Percentiles rank a stretch among this genome's conserved stretches.
Conservation (phyloP, 208 protist genomes). For the Acanthamoeba lenticulata region DNA sequence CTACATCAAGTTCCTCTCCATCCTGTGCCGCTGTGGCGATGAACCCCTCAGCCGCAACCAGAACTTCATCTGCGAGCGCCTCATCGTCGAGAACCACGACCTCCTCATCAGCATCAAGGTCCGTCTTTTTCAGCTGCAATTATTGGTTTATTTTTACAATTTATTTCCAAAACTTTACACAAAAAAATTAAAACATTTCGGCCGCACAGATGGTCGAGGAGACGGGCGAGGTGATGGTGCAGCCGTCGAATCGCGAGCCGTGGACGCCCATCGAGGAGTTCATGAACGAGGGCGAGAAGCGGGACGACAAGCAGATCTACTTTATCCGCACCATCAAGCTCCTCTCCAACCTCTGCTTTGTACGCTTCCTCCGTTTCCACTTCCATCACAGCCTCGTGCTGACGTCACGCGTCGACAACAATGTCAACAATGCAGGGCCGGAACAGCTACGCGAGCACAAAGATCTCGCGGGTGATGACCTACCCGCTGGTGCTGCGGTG, state of each 20-base stretch:
- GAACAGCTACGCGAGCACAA: background rate
- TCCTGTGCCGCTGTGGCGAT: conserved; percentile 39
- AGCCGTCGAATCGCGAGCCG: background rate
- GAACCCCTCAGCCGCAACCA: conserved; percentile 13
- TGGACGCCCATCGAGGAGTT: conserved; percentile 53
- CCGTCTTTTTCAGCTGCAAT: background rate
- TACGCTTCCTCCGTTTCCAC: background rate
- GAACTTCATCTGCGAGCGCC: conserved; percentile 61
- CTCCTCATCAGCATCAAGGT: conserved; percentile 56
- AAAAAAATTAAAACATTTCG: too few species aligned
- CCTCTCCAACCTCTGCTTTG: conserved; percentile 53
- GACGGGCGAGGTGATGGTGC: conserved; percentile 49
- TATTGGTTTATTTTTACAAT: background rate
- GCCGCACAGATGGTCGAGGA: conserved; percentile 33
- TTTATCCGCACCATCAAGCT: conserved; percentile 53
- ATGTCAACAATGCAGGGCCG: background rate
- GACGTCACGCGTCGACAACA: background rate
- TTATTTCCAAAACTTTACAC: too few species aligned
- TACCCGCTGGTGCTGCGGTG: conserved; percentile 38
- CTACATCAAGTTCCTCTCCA: conserved; percentile 60
- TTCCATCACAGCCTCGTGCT: background rate
- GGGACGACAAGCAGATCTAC: conserved; percentile 56
- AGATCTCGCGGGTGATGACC: conserved; percentile 27
- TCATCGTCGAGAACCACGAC: conserved; percentile 57
- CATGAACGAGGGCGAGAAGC: conserved; percentile 53